Evolutionary conservation across 148 eudicot genomes (phyloP).

Genomic region (Chenopodium album): DNA sequence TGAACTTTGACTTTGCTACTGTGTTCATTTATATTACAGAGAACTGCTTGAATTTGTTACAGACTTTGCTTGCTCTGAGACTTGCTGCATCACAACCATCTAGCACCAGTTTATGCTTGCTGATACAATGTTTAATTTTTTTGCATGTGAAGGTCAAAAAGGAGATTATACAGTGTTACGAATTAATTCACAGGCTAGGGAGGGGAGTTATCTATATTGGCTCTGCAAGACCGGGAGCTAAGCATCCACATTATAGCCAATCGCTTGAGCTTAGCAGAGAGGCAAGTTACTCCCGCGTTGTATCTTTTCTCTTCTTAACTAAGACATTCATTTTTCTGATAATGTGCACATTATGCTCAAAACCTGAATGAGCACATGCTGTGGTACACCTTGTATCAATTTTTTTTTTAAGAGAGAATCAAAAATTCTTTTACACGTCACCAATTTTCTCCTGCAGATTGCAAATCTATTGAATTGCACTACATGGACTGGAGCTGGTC

Average conservation of each 20-base stretch:
- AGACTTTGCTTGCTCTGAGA: background rate
- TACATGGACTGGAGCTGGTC: slow-evolving; percentile 97
- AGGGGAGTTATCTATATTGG: slow-evolving; percentile 92
- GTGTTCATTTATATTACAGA: too few species aligned
- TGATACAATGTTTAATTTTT: slow-evolving; percentile 9
- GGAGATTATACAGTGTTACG: slow-evolving; percentile 83
- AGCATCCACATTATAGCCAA: slow-evolving; percentile 73
- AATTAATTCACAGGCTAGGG: slow-evolving; percentile 78
- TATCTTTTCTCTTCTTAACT: background rate
- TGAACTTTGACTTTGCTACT: too few species aligned
- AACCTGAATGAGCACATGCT: too few species aligned
- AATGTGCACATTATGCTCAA: too few species aligned
- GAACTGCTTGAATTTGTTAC: too few species aligned
- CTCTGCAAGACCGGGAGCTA: slow-evolving; percentile 69
- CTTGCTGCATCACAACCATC: background rate
- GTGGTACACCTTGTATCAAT: too few species aligned
- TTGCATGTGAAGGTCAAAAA: slow-evolving; percentile 56
- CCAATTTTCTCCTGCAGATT: slow-evolving; percentile 37
- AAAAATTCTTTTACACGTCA: too few species aligned
- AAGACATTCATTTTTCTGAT: background rate
- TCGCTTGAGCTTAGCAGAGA: slow-evolving; percentile 60
- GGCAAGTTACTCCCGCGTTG: slow-evolving; percentile 37
- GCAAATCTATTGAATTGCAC: slow-evolving; percentile 75
- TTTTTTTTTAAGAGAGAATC: too few species aligned
- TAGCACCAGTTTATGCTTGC: background rate